Evolutionary conservation across 2,329 filamentous ascomycete genomes (phyloP), one percentile per base, ranked within the genome.

Genomic region (Shiraia bambusicola): DNA sequence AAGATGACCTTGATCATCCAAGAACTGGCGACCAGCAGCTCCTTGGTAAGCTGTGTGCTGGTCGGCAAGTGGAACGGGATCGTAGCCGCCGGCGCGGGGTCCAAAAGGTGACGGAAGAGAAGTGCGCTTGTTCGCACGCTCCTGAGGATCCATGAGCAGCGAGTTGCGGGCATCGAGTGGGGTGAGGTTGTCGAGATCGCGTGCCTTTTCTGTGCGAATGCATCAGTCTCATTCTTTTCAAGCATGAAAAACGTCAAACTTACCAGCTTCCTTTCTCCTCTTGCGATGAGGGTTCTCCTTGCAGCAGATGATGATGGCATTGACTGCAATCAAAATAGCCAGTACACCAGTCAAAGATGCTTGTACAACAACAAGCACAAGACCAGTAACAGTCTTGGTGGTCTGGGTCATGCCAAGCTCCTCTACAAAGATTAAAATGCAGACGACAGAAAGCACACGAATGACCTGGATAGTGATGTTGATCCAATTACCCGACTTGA

Each of bases 301-400:
- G 78, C 83, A 83, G 71, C 84, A 90, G 37, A 83, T 79, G 57
- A 88, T 87, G 63, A 96, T 82, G 33, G 88, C 88, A 63, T 97
- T 97, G 73, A 91, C 87, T 9, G 81, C 80, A 56, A 98, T 95
- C 22, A 97, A 77, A 37, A 97, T 86, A 3, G 88, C 91, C 42
- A 98, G 76, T 16, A 89, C 70, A 48, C 80, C 90, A 5, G 91
- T 95, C 54, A 98, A 73, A 0, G 84, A 80, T 0, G 88, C 88
- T 71, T 98, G 93, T 4, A 97, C 79, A n/a, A 84, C 88, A 53
- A 97, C 93, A 45, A 98, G 78, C 12, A 90, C 88, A n/a, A 97
- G 82, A 40, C 93, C 93, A 12, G 88, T 92, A 35, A 97, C 81
- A 0, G 93, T 97, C 75, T 96, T 89, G 8, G 92, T 96, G 8